These are phyloP conservation scores for Rhodotorula paludigena DNA, from an alignment of 768 basidiomycete species.

Conservation along the genomic window DNA sequence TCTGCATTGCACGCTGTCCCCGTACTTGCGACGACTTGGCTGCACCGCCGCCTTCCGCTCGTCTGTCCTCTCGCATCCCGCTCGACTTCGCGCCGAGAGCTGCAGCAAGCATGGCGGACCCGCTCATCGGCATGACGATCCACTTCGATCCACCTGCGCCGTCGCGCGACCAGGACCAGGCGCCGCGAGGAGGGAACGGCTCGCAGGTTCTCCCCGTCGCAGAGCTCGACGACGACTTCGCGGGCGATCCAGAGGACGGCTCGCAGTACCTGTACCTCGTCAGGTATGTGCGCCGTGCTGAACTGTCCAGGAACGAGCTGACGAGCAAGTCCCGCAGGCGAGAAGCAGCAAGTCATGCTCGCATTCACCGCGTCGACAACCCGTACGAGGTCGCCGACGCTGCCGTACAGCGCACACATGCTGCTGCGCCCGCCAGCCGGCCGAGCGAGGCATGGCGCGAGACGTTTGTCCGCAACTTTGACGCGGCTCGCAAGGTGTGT, in stretches of 20 bases:
- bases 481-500: constrained; percentile 14
- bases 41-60: background rate
- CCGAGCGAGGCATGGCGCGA: constrained; percentile 30
- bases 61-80: too few species aligned
- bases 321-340: constrained; percentile 14
- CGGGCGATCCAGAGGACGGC: constrained; percentile 46
- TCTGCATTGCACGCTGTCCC: too few species aligned
- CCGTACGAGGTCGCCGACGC: constrained; percentile 13
- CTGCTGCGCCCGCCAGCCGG: background rate
- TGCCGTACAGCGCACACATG: background rate
- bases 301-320: background rate
- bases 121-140: constrained; percentile 24
- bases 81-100: background rate
- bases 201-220: constrained; percentile 48
- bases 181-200: constrained; percentile 38
- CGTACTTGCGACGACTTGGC: background rate
- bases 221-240: constrained; percentile 44
- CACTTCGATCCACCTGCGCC: constrained; percentile 4
- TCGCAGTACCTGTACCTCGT: constrained; percentile 45
- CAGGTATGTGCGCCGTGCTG: constrained; percentile 5
- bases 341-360: constrained; percentile 33
- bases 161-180: constrained; percentile 9
- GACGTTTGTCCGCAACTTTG: constrained; percentile 31
- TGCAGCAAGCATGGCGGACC: constrained; percentile 10
- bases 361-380: constrained; percentile 24